A percentile compares a stretch with the other conserved stretches of the same genome.
Conservation (phyloP, 2,329 filamentous ascomycete genomes). For the Dothiorella sarmentorum region DNA sequence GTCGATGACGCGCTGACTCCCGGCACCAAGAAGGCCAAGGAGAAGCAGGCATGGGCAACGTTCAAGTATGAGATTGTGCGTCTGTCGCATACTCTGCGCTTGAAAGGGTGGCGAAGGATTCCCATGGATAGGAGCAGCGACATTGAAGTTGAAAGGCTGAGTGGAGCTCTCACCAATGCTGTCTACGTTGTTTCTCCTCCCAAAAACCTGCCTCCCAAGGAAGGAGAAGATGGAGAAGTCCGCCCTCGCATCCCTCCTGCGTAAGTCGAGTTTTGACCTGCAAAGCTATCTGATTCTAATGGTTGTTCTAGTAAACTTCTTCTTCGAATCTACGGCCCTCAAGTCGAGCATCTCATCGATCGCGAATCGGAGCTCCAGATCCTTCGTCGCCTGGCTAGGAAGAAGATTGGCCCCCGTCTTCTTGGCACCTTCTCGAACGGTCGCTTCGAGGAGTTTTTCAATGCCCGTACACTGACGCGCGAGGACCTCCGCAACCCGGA, state of each 20-base stretch:
- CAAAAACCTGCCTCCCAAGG: constrained; percentile 51
- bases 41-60: constrained; percentile 71
- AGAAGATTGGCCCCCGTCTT: constrained; percentile 88
- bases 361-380: constrained; percentile 86
- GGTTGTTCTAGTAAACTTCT: constrained; percentile 63
- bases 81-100: constrained; percentile 78
- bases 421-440: constrained; percentile 92
- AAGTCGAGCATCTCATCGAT: constrained; percentile 94
- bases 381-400: constrained; percentile 77
- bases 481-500: constrained; percentile 74
- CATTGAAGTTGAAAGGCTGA: constrained; percentile 71
- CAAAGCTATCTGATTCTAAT: background rate
- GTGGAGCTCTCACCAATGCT: constrained; percentile 91
- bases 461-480: constrained; percentile 75
- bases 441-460: constrained; percentile 90
- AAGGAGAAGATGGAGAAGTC: constrained; percentile 38
- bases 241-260: constrained; percentile 49
- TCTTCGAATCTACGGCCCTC: constrained; percentile 87
- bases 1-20: constrained; percentile 40
- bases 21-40: constrained; percentile 55
- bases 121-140: constrained; percentile 66
- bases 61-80: constrained; percentile 94
- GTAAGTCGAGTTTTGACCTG: constrained; percentile 37
- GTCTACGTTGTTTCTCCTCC: constrained; percentile 93
- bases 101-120: constrained; percentile 89